phyloP scores from a whole-genome alignment of 148 eudicot genomes.

The Drosera capensis region DNA sequence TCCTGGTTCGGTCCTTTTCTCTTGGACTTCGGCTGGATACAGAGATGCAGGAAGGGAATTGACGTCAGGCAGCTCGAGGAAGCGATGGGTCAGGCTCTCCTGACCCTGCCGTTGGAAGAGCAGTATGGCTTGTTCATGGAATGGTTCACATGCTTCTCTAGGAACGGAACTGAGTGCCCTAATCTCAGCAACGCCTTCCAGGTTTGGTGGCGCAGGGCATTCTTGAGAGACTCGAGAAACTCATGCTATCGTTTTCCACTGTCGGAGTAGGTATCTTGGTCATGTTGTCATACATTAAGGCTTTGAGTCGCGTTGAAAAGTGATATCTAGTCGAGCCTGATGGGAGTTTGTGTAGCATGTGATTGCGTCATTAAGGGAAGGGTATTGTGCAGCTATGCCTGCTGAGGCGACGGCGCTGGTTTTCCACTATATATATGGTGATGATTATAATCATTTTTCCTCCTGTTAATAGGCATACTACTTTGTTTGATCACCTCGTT shows the following conservation, averaged over 20 bases:
- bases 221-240: slow-evolving; percentile 58
- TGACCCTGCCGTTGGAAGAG: slow-evolving; percentile 72
- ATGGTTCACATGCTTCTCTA: slow-evolving; percentile 83
- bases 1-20: slow-evolving; percentile 78
- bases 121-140: slow-evolving; percentile 76
- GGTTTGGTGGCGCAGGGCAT: slow-evolving; percentile 95
- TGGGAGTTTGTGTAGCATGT: too few relatives aligned
- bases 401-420: too few relatives aligned
- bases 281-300: too few relatives aligned
- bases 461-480: too few relatives aligned
- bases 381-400: too few relatives aligned
- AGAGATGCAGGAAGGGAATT: slow-evolving; percentile 72
- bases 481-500: too few relatives aligned
- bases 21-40: slow-evolving; percentile 80
- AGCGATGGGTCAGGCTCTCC: slow-evolving; percentile 87
- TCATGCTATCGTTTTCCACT: slow-evolving; percentile 39
- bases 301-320: too few relatives aligned
- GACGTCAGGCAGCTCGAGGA: slow-evolving; percentile 71
- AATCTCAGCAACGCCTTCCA: slow-evolving; percentile 83
- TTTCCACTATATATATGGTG: too few relatives aligned
- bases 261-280: too few relatives aligned
- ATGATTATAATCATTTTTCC: too few relatives aligned
- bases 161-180: slow-evolving; percentile 66
- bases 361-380: too few relatives aligned
- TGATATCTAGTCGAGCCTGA: too few relatives aligned